phyloP scores from a whole-genome alignment of 306 rosid genomes.

The Pyrus pyrifolia region DNA sequence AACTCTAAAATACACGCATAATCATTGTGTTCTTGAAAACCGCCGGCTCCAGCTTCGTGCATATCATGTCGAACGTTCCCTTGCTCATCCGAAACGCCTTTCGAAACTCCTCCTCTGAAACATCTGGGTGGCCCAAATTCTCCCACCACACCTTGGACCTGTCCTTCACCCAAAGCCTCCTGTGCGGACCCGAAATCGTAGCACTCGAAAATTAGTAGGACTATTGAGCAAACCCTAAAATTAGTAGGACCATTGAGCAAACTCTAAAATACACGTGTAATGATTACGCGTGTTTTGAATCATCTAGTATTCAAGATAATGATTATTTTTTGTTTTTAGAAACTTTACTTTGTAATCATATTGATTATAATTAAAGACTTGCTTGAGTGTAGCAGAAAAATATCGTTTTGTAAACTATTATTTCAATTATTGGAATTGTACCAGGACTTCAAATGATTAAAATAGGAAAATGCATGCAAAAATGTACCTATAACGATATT shows the following conservation, averaged over 20 bases:
- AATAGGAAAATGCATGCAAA: too few relatives aligned
- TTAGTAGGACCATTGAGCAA: neutral
- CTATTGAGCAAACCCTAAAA: neutral
- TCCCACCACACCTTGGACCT: slow-evolving; percentile 86
- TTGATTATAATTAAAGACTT: too few relatives aligned
- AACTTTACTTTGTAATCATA: too few relatives aligned
- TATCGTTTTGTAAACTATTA: too few relatives aligned
- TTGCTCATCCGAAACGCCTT: slow-evolving; percentile 69
- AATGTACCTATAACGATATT: too few relatives aligned
- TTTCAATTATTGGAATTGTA: too few relatives aligned
- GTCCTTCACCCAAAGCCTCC: slow-evolving; percentile 80
- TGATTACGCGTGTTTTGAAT: too few relatives aligned
- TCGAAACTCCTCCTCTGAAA: slow-evolving; percentile 53
- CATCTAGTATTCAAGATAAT: too few relatives aligned
- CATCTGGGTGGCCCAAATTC: slow-evolving; percentile 40
- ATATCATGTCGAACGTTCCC: slow-evolving; percentile 54
- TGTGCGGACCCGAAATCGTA: slow-evolving; percentile 16
- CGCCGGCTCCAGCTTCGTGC: slow-evolving; percentile 48
- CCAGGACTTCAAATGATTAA: too few relatives aligned
- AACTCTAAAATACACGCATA: too few relatives aligned
- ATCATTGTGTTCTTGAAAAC: slow-evolving; percentile 67
- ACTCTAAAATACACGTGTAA: neutral
- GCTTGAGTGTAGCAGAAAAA: too few relatives aligned
- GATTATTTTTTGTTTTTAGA: too few relatives aligned
- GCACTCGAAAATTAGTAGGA: neutral